Percentiles rank a stretch among this genome's conserved stretches.
Conservation (phyloP, 2,329 filamentous ascomycete species). For the Pyrenochaeta sp. region DNA sequence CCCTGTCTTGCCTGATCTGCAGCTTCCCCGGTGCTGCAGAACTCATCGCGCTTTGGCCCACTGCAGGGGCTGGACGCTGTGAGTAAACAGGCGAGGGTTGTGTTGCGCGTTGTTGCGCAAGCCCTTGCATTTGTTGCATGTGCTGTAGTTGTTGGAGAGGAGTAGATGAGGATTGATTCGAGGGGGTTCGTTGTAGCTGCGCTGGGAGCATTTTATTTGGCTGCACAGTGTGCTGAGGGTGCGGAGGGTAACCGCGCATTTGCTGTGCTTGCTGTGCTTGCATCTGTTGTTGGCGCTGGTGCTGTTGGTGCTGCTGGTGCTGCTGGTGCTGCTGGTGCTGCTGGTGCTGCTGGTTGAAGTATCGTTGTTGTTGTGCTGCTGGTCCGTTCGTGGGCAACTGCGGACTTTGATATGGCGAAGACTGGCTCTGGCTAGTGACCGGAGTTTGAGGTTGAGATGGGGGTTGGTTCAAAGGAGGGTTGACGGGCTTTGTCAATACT, state of each 20-base stretch:
- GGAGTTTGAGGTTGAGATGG: slow-evolving; percentile 27
- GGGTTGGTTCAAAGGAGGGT: slow-evolving; percentile 18
- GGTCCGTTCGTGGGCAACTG: slow-evolving; percentile 24
- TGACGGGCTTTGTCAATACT: slow-evolving; percentile 45
- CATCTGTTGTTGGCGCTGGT: slow-evolving; percentile 33
- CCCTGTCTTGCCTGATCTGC: slow-evolving; percentile 32
- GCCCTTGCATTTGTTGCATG: slow-evolving; percentile 40
- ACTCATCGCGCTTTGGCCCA: slow-evolving; percentile 10
- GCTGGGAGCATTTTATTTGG: slow-evolving; percentile 39
- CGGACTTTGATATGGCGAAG: slow-evolving; percentile 27
- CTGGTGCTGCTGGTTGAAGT: slow-evolving; percentile 33
- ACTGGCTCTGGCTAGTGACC: slow-evolving; percentile 18
- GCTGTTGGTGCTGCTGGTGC: slow-evolving; percentile 22
- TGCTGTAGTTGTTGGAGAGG: slow-evolving; percentile 35
- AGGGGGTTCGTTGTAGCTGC: slow-evolving; percentile 37
- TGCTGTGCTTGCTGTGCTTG: slow-evolving; percentile 33
- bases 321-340: slow-evolving; percentile 24
- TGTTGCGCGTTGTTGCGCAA: slow-evolving; percentile 37
- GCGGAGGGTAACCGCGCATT: slow-evolving; percentile 34
- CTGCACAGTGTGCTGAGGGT: slow-evolving; percentile 30
- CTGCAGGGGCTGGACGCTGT: slow-evolving; percentile 29
- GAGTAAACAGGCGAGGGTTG: slow-evolving; percentile 35
- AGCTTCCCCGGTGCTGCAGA: slow-evolving; percentile 18
- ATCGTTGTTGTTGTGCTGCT: slow-evolving; percentile 33
- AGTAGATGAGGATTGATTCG: slow-evolving; percentile 22